Conservation (phyloP, 2,329 filamentous ascomycete species). For the Fonsecaea monophora region DNA sequence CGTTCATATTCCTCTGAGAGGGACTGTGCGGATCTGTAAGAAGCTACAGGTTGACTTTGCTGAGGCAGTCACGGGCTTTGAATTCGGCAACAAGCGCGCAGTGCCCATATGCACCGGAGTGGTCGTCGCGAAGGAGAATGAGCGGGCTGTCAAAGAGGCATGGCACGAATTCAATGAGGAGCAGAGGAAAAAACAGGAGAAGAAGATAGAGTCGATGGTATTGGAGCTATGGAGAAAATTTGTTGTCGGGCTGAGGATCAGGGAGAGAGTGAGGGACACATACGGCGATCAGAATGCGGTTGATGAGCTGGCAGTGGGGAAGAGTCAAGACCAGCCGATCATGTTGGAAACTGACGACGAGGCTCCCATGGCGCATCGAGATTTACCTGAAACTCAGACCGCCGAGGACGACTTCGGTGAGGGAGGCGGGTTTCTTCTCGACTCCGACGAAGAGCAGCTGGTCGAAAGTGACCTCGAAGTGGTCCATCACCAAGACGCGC, state of each 20-base stretch:
- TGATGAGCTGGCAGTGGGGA: constrained; percentile 19
- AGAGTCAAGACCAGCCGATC: constrained; percentile 34
- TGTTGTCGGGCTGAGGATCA: constrained; percentile 81
- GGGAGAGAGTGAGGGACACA: constrained; percentile 75
- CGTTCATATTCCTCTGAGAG: constrained; percentile 79
- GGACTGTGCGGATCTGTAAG: constrained; percentile 80
- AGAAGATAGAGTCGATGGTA: constrained; percentile 77
- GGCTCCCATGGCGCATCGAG: constrained; percentile 14
- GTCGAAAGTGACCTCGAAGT: constrained; percentile 44
- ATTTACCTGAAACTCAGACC: constrained; percentile 18
- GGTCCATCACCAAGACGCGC: constrained; percentile 45
- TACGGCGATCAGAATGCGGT: constrained; percentile 65
- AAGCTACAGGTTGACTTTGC: constrained; percentile 85
- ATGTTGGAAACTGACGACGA: constrained; percentile 39
- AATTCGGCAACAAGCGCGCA: constrained; percentile 93
- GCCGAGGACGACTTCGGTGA: constrained; percentile 41
- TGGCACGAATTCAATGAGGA: constrained; percentile 80
- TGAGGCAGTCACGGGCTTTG: constrained; percentile 94
- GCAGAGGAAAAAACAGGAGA: constrained; percentile 76
- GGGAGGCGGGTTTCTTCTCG: constrained; percentile 45
- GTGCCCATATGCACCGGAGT: constrained; percentile 91
- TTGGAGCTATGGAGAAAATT: constrained; percentile 85
- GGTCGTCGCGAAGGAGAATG: constrained; percentile 82
- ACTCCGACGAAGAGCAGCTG: constrained; percentile 40
- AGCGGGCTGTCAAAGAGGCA: constrained; percentile 75